These are phyloP conservation scores for Komagataella kurtzmanii DNA, from an alignment of 805 yeast species.

Conservation along the genomic window DNA sequence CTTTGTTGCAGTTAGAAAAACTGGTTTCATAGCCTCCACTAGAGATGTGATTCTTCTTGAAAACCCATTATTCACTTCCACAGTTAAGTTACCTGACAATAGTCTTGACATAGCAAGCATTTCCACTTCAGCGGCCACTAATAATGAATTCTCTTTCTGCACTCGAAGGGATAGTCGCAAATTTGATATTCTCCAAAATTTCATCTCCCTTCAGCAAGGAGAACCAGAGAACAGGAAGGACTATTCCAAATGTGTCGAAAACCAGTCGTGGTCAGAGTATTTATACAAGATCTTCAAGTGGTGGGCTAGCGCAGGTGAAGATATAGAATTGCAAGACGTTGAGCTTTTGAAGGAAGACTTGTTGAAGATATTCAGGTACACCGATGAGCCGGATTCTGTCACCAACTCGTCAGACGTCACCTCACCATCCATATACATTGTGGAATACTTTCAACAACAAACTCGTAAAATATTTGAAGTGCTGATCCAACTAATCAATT, in stretches of 20 bases:
- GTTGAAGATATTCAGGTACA: not conserved
- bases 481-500: slow-evolving; percentile 21
- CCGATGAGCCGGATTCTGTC: not conserved
- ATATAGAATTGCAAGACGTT: slow-evolving; percentile 21
- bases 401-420: slow-evolving; percentile 5
- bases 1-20: not conserved
- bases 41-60: slow-evolving; percentile 53
- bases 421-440: slow-evolving; percentile 16
- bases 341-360: not conserved
- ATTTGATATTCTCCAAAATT: slow-evolving; percentile 15
- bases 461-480: slow-evolving; percentile 28
- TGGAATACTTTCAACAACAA: slow-evolving; percentile 39
- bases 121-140: not conserved
- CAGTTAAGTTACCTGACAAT: slow-evolving; percentile 15
- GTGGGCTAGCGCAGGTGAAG: slow-evolving; percentile 84
- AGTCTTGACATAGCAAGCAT: not conserved
- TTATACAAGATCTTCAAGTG: slow-evolving; percentile 63
- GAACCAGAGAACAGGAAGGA: not conserved
- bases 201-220: slow-evolving; percentile 6
- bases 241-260: slow-evolving; percentile 20
- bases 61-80: slow-evolving; percentile 37
- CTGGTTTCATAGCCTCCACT: slow-evolving; percentile 40
- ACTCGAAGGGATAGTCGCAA: slow-evolving; percentile 24
- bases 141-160: slow-evolving; percentile 7
- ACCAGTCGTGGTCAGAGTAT: slow-evolving; percentile 41